Base-by-base conservation (phyloP, 2,329 filamentous ascomycete species). In the Aspergillus ibericus region DNA sequence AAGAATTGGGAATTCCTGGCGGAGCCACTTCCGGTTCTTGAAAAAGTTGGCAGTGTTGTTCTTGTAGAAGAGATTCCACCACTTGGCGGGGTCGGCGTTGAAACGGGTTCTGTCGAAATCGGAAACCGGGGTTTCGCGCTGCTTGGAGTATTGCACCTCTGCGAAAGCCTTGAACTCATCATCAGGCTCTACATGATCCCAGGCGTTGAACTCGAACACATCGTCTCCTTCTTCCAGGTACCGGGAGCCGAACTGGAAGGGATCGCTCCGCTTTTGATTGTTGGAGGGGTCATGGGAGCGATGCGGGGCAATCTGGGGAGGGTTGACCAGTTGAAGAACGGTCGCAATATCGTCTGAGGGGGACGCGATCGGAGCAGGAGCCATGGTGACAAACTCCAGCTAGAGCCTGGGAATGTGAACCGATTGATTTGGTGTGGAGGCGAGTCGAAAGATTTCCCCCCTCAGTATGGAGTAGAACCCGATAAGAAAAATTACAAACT, bases 51-150 rank as follows among this genome's bases (percentile, higher is more conserved):
- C 85, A 18, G 90, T 91, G 77, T 99, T 98, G 79, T 98, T 96
- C 78, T 95, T 93, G 82, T 99, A 99, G 78, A 99, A 99, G 56
- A 90, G 80, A 71, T 99, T 95, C 95, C 95, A 99, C 91, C 92
- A 98, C 76, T 92, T 96, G 62, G 91, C 93, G 0, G 95, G 95
- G 64, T 96, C 86, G 47, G 83, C 81, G 74, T 97, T 98, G 81
- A 97, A 97, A 66, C 92, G 90, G 68, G 80, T 85, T 76, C 92
- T 92, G 77, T 99, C 93, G 81, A 96, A 97, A 62, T 96, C 92
- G 44, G 89, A 93, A 51, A 97, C 95, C 57, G 93, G 93, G 61
- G 89, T 84, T 68, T 89, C 85, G 64, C 93, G 88, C 79, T 99
- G 95, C 78, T 89, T 89, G 48, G 85, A 85, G 72, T 90, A 93